Evolutionary conservation across 768 basidiomycete genomes (phyloP), one percentile per base, ranked within the genome.

Genomic region (Panus rudis): DNA sequence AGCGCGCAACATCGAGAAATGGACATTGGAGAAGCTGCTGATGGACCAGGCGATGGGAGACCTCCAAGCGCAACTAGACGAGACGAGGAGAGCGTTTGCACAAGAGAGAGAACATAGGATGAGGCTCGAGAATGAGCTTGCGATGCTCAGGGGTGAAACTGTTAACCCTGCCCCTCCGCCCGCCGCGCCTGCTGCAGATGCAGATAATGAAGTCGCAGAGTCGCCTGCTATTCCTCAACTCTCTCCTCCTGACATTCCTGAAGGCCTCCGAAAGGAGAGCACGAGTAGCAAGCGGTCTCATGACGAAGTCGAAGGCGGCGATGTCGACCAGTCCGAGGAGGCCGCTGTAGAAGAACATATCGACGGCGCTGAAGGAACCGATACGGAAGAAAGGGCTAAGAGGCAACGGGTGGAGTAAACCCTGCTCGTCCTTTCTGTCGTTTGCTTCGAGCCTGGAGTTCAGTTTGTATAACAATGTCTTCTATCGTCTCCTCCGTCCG

Each of bases 1-100:
- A 58, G 86, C 86, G 13, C 76, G 84, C 20, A 92, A 92, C 50
- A 90, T 91, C 47, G 87, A 93, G 58, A 89, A 88, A 57, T 93
- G 92, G 91, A 91, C 90, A 5, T 70, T 94, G 28, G 91, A 94
- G 67, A 92, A 92, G 64, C 60, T 92, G 25, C 67, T 93, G 40
- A 91, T 88, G 84, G 91, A 92, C 55, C 90, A 92, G 63, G 87
- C 86, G 2, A 87, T 89, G 87, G 84, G 84, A 5, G 87, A 89
- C 52, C 64, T 88, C 44, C 86, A 90, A 61, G 77, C 79, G 12
- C 87, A 90, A 58, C 69, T 91, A 10, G 88, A 89, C 53, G 88
- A 90, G 62, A 70, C 84, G 60, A 78, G 84, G 56, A 68, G 83
- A n/a, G 52, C 81, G 57, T 88, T 85, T 81, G 87, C 88, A 41